Base-by-base conservation (phyloP, 2,329 filamentous ascomycete species). In the Aureobasidium sp. region DNA sequence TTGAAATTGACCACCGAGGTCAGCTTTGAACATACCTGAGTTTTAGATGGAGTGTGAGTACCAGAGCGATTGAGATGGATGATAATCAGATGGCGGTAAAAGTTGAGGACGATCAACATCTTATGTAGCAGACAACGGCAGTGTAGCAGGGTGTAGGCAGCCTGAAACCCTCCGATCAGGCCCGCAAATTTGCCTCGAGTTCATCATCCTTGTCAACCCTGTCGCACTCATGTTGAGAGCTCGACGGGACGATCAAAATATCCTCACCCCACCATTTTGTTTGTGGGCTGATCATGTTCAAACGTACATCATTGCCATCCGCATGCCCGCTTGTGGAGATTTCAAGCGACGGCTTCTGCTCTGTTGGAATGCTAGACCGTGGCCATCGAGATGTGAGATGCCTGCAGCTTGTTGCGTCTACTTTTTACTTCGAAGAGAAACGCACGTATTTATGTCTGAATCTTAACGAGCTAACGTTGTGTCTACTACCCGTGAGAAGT, bases 241-340 rank as follows among this genome's bases (percentile, higher is more conserved):
- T 53, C 18, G 48, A 36, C 59, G 59, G 59, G 59, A 40, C 45
- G 59, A 62, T 62, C 59, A 62, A 31, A 51, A 62, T 62, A 29
- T 59, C 23, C 42, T 33, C 31, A 29, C 55, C 55, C 55, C 55
- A 59, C 55, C 43, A 25, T 47, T 59, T 59, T 18, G 20, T 47
- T 47, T 8, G 43, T 36, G 55, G 45, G 43, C 58, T 61, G 43
- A 61, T 45, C 31, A 50, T 13, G 43, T 61, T 36, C 58, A 40
- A 50, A 61, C 50, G 58, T 50, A 61, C 58, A 61, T 61, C 58
- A 40, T 10, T 9, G 20, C 29, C 23, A 11, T 8, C 18, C 50
- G 45, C 45, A 48, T 61, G 43, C 16, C 25, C 13, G 18, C 25
- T 50, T 50, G 20, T 3, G 18, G 43, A 40, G 16, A 38, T 38